Evolutionary conservation across 2,329 filamentous ascomycete genomes (phyloP).

Genomic region (Sarocladium kiliense): DNA sequence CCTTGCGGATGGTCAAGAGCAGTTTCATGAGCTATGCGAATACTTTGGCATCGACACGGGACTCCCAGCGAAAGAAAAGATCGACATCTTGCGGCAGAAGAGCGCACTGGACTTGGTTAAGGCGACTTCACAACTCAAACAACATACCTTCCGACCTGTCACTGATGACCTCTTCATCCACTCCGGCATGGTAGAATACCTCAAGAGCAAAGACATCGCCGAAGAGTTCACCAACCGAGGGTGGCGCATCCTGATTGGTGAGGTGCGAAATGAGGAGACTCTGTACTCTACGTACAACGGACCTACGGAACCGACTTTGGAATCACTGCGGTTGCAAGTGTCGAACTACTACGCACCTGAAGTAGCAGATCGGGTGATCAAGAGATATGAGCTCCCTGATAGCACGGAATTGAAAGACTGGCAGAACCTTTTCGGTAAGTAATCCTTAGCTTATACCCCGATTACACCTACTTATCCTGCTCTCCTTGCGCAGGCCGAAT

Average conservation of each 20-base stretch:
- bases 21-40: conserved; percentile 37
- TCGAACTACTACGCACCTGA: conserved; percentile 37
- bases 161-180: conserved; percentile 37
- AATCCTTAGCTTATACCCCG: background rate
- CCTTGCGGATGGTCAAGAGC: conserved; percentile 27
- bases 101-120: conserved; percentile 25
- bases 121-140: conserved; percentile 30
- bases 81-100: conserved; percentile 26
- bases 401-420: conserved; percentile 26
- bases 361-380: conserved; percentile 28
- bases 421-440: conserved; percentile 30
- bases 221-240: conserved; percentile 27
- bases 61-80: conserved; percentile 21
- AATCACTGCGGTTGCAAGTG: conserved; percentile 30
- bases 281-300: conserved; percentile 35
- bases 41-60: conserved; percentile 23
- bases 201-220: conserved; percentile 30
- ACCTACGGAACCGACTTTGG: conserved; percentile 24
- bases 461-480: background rate
- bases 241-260: conserved; percentile 34
- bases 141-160: conserved; percentile 40
- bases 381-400: conserved; percentile 28
- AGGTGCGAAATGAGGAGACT: conserved; percentile 38
- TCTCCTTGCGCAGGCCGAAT: conserved; percentile 20
- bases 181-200: conserved; percentile 30